Percentiles rank a stretch among this genome's conserved stretches.
Evolutionary conservation across 441 rosid species (phyloP).

Genomic region (Gossypium schwendimanii): DNA sequence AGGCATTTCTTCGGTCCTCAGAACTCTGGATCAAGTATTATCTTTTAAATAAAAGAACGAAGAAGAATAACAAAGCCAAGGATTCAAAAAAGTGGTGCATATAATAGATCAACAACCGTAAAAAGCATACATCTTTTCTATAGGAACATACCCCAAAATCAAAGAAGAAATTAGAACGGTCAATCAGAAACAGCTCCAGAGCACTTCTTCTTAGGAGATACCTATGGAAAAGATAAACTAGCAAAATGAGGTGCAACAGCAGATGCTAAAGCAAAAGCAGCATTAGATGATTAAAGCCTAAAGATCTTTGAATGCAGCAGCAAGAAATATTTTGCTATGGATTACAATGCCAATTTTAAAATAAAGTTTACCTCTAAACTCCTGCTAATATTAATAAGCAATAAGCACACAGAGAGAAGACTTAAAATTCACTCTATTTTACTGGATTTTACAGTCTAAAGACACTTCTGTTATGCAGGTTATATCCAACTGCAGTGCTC

Average conservation of each 20-base stretch:
- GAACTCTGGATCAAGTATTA: constrained; percentile 43
- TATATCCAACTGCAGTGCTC: not conserved
- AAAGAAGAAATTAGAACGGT: constrained; percentile 94
- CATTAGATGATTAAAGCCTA: not conserved
- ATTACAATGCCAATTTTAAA: not conserved
- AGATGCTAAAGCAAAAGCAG: constrained; percentile 6
- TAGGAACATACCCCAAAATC: constrained; percentile 77
- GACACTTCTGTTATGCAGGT: not conserved
- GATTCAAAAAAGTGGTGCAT: constrained; percentile 13
- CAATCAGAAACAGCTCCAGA: constrained; percentile 93
- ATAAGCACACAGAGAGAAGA: not conserved
- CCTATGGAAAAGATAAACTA: constrained; percentile 34
- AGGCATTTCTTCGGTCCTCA: constrained; percentile 85
- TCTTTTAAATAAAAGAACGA: not conserved
- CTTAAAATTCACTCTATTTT: not conserved
- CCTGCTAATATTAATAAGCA: not conserved
- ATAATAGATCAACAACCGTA: constrained; percentile 12
- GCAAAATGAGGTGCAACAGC: constrained; percentile 13
- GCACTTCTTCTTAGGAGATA: constrained; percentile 97
- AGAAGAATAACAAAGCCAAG: not conserved
- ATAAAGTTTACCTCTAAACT: not conserved
- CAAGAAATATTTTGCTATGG: not conserved
- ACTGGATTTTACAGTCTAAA: not conserved
- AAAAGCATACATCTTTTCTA: constrained; percentile 4
- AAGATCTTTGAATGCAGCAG: not conserved